Evolutionary conservation across 1,284 basidiomycete species (phyloP), one percentile per base, ranked within the genome.

Genomic region (Cutaneotrichosporon cavernicola): DNA sequence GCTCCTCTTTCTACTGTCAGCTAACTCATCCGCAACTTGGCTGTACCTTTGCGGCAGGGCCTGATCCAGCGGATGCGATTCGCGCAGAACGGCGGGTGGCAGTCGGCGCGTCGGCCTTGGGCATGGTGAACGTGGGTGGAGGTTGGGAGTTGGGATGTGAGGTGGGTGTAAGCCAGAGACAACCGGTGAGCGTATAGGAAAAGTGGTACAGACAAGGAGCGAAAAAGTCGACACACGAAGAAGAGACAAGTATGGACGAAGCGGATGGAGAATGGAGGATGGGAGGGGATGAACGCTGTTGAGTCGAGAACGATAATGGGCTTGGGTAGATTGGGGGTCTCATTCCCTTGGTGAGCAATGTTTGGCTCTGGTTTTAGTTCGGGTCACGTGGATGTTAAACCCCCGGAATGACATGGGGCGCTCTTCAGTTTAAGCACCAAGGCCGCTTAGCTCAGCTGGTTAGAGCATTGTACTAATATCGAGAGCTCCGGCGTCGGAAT

Each of bases 11-110:
- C 64, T 61, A 51, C 13, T 4, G 51, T 63, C 31, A 58, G 57
- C 62, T 51, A 13, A 6, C 8, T 13, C 16, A 14, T 5, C n/a
- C 16, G 32, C 10, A 26, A 9, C 9, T 14, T 10, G 26, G 22
- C 3, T 4, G 34, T 16, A 67, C 68, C 60, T 66, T 60, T 14
- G 60, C 31, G 50, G 56, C 69, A 61, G 56, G 69, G 61, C 11
- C 68, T 64, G 58, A 69, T 56, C 55, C 67, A 56, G 51, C 59
- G 77, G 72, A 46, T 83, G 74, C 53, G 73, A 43, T 72, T 32
- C 52, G 67, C 60, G 65, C 65, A 36, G 58, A 62, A 30, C 60
- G 65, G 43, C 62, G 70, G 21, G 61, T 64, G 30, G 67, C 67
- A 46, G 51, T 32, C 6, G 63, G 63, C 11, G 66, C 61, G 26